Conservation (phyloP, 1,139 yeast species). For the Yamadazyma blattariae region DNA sequence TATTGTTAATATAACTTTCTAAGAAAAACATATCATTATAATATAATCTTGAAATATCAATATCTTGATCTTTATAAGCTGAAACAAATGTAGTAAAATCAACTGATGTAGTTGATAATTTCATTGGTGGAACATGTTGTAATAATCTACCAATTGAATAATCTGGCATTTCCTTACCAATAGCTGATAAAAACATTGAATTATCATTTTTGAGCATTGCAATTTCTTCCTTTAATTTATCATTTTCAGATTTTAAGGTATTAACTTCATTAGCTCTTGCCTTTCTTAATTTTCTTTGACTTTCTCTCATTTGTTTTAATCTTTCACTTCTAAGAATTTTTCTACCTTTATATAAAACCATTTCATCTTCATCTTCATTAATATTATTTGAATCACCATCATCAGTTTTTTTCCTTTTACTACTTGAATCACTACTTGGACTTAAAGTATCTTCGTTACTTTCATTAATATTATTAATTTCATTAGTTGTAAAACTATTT, state of each 20-base stretch:
- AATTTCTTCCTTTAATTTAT: constrained; percentile 3
- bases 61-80: constrained; percentile 3
- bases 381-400: not conserved
- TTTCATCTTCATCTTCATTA: constrained; percentile 2
- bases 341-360: constrained; percentile 8
- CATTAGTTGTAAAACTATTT: too few relatives aligned
- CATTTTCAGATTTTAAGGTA: constrained; percentile 2
- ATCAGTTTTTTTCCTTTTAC: too few relatives aligned
- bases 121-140: constrained; percentile 4
- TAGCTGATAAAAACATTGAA: constrained; percentile 3
- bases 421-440: too few relatives aligned
- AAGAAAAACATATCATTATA: constrained; percentile 1
- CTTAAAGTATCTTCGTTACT: too few relatives aligned
- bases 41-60: constrained; percentile 1
- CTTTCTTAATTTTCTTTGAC: constrained; percentile 6
- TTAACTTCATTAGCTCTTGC: constrained; percentile 2
- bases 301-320: constrained; percentile 9
- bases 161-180: constrained; percentile 4
- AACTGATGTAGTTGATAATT: constrained; percentile 1
- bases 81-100: constrained; percentile 1
- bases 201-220: constrained; percentile 3
- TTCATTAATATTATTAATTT: too few relatives aligned
- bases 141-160: constrained; percentile 6
- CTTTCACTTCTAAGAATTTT: constrained; percentile 7
- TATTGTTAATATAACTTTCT: not conserved